These are phyloP conservation scores for Chrysanthemum lavandulifolium DNA, from an alignment of 129 eudicot genomes.

Conservation along the genomic window DNA sequence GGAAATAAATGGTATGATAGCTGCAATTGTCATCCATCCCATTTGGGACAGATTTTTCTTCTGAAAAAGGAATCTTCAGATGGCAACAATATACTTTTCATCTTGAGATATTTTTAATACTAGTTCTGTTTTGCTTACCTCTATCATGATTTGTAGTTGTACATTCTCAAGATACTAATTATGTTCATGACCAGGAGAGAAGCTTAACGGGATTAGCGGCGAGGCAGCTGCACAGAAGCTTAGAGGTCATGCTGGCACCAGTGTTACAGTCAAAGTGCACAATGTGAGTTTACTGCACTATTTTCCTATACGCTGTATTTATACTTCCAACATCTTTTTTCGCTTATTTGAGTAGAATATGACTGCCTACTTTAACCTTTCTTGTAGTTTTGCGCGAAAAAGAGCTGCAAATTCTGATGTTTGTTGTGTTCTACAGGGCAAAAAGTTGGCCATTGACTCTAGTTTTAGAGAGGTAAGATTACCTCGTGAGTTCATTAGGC, in stretches of 20 bases:
- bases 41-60: conserved; percentile 4
- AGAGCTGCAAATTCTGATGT: neutral
- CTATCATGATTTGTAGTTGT: neutral
- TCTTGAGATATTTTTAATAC: neutral
- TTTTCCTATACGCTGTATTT: neutral
- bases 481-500: conserved; percentile 81
- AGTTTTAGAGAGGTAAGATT: conserved; percentile 74
- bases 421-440: conserved; percentile 50
- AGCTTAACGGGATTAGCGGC: conserved; percentile 75
- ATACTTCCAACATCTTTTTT: neutral
- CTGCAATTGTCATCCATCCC: neutral
- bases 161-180: conserved; percentile 17
- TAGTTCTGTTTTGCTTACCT: neutral
- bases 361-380: neutral
- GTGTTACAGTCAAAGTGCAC: conserved; percentile 80
- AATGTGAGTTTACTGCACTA: conserved; percentile 37
- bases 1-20: conserved; percentile 73
- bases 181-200: conserved; percentile 57
- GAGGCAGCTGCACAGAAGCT: conserved; percentile 97
- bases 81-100: neutral
- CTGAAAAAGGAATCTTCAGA: neutral
- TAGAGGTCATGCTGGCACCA: conserved; percentile 94
- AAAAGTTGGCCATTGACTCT: conserved; percentile 44
- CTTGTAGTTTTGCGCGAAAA: conserved; percentile 5
- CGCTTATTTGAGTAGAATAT: neutral